phyloP scores from a whole-genome alignment of 2,329 filamentous ascomycete genomes.

The Colletotrichum sp. region DNA sequence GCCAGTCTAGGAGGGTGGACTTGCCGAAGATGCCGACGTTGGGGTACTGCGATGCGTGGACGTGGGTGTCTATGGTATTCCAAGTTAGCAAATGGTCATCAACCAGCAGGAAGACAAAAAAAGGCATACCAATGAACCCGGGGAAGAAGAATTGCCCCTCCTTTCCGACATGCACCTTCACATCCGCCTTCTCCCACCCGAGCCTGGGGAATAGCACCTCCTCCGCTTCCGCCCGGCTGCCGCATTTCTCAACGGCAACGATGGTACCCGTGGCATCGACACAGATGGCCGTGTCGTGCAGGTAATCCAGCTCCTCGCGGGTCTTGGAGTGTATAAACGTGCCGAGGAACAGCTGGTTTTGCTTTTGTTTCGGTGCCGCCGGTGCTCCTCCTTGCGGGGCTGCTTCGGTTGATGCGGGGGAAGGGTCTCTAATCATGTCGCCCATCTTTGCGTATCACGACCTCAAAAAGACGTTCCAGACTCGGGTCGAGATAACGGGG shows the following conservation, averaged over 20 bases:
- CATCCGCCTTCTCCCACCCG: conserved; percentile 47
- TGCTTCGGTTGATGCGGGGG: neutral
- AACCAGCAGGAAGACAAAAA: neutral
- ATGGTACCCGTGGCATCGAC: conserved; percentile 58
- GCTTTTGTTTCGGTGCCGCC: neutral
- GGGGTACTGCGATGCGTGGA: conserved; percentile 94
- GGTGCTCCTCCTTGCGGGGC: neutral
- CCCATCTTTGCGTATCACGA: neutral
- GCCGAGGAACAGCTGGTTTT: conserved; percentile 56
- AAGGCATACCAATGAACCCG: conserved; percentile 72
- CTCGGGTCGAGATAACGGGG: neutral
- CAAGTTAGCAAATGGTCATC: neutral
- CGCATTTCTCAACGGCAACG: conserved; percentile 48
- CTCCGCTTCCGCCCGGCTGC: conserved; percentile 33
- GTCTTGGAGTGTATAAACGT: conserved; percentile 60
- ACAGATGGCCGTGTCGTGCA: conserved; percentile 55
- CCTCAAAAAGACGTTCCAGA: neutral
- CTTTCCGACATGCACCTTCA: conserved; percentile 39
- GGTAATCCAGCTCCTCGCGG: conserved; percentile 53
- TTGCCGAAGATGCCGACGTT: conserved; percentile 95
- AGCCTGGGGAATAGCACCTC: conserved; percentile 42
- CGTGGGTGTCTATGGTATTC: conserved; percentile 78
- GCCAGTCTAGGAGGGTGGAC: conserved; percentile 90
- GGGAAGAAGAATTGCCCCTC: conserved; percentile 80
- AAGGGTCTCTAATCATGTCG: conserved; percentile 15